Evolutionary conservation across 1,284 basidiomycete species (phyloP), one percentile per base, ranked within the genome.

Genomic region (Tausonia pullulans): DNA sequence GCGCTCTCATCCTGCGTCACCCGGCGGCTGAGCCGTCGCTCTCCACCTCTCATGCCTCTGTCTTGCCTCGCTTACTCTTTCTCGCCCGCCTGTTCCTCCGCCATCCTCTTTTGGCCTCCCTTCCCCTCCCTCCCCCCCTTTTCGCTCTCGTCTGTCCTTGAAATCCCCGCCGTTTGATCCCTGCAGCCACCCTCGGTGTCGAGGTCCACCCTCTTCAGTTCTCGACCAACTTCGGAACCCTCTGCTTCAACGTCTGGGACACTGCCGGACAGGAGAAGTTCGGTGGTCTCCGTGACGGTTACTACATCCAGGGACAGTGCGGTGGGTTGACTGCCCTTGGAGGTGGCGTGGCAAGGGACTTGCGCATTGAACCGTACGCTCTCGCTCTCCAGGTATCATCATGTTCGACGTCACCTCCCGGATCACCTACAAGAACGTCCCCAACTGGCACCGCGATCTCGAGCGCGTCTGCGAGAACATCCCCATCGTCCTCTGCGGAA

Each of bases 201-300:
- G 95, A 99, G 79, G 95, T 99, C 58, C 95, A 98, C 81, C 95
- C 95, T 68, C 83, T 98, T 63, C 81, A 82, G 56, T 99, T 99
- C 84, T 83, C 90, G 74, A 99, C 96, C 82, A 98, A 98, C 85
- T 95, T 90, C 74, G 96, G 96, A 73, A 92, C 88, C 66, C 94
- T 99, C 81, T 90, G 89, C 82, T 99, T 99, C 86, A 98, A 98
- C 78, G 95, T 98, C 64, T 99, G 96, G 96, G 96, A 99, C 79
- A 99, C 96, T 54, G 96, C 96, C 64, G 96, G 96, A 61, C 96
- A 99, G 81, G 96, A 98, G 81, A 98, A 98, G 82, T 99, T 99
- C 71, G 93, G 94, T 61, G 93, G 93, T 75, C 87, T 97, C 69
- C 90, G 94, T 71, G 93, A 96, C 79, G 93, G 93, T 62, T 96